phyloP scores from a whole-genome alignment of 805 yeast species.

The Sungouiella thailandica region DNA sequence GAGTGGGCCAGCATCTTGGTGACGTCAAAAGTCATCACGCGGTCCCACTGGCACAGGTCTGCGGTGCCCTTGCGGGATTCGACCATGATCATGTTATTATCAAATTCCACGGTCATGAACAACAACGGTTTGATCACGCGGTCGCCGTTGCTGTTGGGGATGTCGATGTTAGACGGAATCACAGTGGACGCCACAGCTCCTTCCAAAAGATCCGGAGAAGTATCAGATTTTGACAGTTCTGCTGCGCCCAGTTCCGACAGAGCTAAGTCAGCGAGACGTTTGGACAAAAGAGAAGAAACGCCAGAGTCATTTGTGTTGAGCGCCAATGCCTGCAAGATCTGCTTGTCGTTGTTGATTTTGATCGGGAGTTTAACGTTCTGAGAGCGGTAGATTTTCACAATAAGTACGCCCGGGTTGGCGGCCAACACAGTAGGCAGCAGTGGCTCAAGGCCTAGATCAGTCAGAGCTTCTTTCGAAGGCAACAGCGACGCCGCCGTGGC shows the following conservation, averaged over 20 bases:
- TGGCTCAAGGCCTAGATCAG: conserved; percentile 1
- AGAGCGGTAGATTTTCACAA: conserved; percentile 72
- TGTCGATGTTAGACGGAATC: conserved; percentile 48
- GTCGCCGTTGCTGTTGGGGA: conserved; percentile 43
- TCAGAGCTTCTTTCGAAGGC: background rate
- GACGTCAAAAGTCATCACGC: conserved; percentile 88
- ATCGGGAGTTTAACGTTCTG: conserved; percentile 67
- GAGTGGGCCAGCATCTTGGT: conserved; percentile 32
- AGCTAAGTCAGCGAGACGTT: conserved; percentile 9
- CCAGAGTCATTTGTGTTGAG: conserved; percentile 39
- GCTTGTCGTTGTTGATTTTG: conserved; percentile 59
- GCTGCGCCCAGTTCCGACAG: conserved; percentile 6
- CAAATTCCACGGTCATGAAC: conserved; percentile 87
- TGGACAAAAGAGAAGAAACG: conserved; percentile 7
- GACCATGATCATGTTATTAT: conserved; percentile 84
- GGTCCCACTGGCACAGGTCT: conserved; percentile 76
- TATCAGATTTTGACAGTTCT: conserved; percentile 5
- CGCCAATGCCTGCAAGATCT: conserved; percentile 61
- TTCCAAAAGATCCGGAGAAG: conserved; percentile 21
- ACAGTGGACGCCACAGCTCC: conserved; percentile 30
- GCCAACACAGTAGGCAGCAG: conserved; percentile 11
- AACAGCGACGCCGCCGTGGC: conserved; percentile 5
- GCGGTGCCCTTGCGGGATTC: conserved; percentile 85
- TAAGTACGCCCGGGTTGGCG: conserved; percentile 61
- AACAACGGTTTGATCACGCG: conserved; percentile 61